phyloP scores from a whole-genome alignment of 768 basidiomycete species.

The Suillus occidentalis region DNA sequence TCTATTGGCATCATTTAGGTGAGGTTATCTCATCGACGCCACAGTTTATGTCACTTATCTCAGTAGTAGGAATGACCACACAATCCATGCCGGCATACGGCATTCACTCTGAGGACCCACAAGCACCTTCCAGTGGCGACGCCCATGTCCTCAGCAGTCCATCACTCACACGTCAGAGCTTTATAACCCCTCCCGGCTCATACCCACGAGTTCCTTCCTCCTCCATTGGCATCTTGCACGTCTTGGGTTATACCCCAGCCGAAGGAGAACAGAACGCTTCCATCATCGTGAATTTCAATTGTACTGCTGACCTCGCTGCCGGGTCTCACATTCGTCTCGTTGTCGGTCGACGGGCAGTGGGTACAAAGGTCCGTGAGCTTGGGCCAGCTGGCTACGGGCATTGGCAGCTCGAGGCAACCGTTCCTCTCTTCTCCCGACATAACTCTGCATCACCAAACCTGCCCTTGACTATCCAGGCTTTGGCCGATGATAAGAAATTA shows the following conservation, averaged over 20 bases:
- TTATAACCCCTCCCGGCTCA: slow-evolving; percentile 10
- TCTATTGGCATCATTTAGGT: neutral
- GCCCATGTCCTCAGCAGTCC: slow-evolving; percentile 1
- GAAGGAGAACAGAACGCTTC: slow-evolving; percentile 64
- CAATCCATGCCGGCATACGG: slow-evolving; percentile 4
- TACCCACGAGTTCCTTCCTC: slow-evolving; percentile 42
- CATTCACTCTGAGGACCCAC: neutral
- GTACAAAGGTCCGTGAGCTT: slow-evolving; percentile 62
- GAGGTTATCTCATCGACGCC: neutral
- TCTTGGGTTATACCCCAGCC: slow-evolving; percentile 62
- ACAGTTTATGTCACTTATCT: neutral
- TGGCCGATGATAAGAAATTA: slow-evolving; percentile 51
- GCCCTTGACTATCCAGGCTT: slow-evolving; percentile 60
- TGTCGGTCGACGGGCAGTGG: slow-evolving; percentile 65
- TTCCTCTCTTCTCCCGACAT: slow-evolving; percentile 52
- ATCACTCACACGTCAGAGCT: slow-evolving; percentile 15
- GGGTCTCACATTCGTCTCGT: slow-evolving; percentile 69
- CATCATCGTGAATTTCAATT: slow-evolving; percentile 57
- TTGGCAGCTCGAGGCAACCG: slow-evolving; percentile 67
- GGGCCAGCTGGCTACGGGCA: slow-evolving; percentile 46
- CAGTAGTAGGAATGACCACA: neutral
- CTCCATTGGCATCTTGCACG: slow-evolving; percentile 54
- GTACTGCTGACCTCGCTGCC: slow-evolving; percentile 21
- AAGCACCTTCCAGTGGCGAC: neutral
- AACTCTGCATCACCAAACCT: slow-evolving; percentile 41